Base-by-base conservation (phyloP, 176 grass and related monocot species). In the Avena atlantica region DNA sequence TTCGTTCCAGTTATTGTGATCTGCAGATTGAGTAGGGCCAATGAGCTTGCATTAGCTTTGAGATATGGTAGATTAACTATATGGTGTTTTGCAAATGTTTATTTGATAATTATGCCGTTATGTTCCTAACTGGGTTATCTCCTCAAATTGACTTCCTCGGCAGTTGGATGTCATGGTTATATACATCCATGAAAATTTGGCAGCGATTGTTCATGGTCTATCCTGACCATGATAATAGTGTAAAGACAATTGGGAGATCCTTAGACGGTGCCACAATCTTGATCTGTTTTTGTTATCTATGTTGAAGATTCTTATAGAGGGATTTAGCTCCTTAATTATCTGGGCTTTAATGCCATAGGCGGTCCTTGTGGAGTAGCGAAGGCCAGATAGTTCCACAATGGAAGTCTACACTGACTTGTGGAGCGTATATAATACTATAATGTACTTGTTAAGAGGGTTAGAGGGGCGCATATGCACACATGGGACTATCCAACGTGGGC, bases 231-330 rank as follows among this genome's bases (percentile, higher is more conserved):
- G 44, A 70, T 58, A 58, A 68, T 84, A 31, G n/a, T 79, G 51
- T 60, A 82, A 60, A 71, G 51, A 70, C 4, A 17, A 13, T 40
- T 8, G n/a, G 70, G 73, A 21, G 49, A 73, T 85, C 21, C 47
- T 74, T 80, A 56, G 67, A 57, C 6, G 2, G 83, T 86, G 70
- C 57, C 20, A 58, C 51, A 78, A 6, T 72, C 78, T 82, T 70
- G 12, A 19, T 9, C 12, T 17, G 31, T 12, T 70, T 20, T 63
- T 1, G 47, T 14, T 64, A 48, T 72, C 69, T 1, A 8, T 82
- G 29, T 61, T 90, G 55, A 70, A 70, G 15, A 15, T 86, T 63
- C 14, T 31, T 45, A 5, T 52, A 61, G 12, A 13, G 17, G 9
- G 15, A 51, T 77, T 76, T 83, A 83, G 16, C 42, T 40, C 40